A percentile compares a stretch with the other conserved stretches of the same genome.
phyloP scores from a whole-genome alignment of 176 grass and related monocot genomes.

The Juncus effusus region DNA sequence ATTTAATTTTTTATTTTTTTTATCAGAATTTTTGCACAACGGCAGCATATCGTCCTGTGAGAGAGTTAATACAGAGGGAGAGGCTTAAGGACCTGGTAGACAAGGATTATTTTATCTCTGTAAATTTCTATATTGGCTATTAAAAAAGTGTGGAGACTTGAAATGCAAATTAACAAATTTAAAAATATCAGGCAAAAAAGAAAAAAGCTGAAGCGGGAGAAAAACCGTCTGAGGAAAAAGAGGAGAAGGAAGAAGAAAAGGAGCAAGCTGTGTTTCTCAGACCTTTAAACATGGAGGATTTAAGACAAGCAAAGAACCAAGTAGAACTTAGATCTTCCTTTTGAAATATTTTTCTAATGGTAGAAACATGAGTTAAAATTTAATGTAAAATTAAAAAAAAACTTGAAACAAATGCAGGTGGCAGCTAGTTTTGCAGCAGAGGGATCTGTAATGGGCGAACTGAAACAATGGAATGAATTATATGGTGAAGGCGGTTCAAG shows the following conservation, averaged over 20 bases:
- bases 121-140: background rate
- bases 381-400: background rate
- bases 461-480: conserved; percentile 93
- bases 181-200: conserved; percentile 40
- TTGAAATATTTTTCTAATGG: background rate
- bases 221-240: conserved; percentile 23
- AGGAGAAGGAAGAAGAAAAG: conserved; percentile 39
- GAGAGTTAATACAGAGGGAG: conserved; percentile 87
- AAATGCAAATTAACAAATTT: background rate
- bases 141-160: background rate
- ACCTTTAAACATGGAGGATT: conserved; percentile 69
- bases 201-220: conserved; percentile 39
- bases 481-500: conserved; percentile 95
- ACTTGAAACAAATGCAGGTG: conserved; percentile 42
- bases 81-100: conserved; percentile 82
- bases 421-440: conserved; percentile 75
- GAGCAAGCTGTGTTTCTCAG: conserved; percentile 47
- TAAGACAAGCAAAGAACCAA: conserved; percentile 92
- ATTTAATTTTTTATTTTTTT: conserved; percentile 9
- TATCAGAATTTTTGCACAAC: conserved; percentile 82
- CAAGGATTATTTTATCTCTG: too few species aligned
- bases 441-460: conserved; percentile 79
- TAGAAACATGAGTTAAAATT: background rate
- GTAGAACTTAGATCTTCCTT: conserved; percentile 20
- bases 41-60: conserved; percentile 80